phyloP scores from a whole-genome alignment of 306 rosid genomes.

The Sophora flavescens region DNA sequence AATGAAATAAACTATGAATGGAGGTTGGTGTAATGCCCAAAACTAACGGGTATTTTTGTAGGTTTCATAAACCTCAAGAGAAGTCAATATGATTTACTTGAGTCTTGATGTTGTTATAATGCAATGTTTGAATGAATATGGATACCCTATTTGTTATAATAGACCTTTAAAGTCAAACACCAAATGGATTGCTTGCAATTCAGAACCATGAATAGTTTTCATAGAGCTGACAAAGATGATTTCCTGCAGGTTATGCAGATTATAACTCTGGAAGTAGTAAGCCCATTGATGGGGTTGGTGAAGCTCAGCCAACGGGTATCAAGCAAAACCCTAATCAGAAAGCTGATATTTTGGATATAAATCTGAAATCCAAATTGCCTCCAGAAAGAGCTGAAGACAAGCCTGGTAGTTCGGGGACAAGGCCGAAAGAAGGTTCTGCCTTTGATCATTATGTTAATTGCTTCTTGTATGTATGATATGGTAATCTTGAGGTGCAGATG shows the following conservation, averaged over 20 bases:
- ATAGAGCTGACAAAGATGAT: conserved; percentile 40
- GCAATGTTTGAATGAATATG: conserved; percentile 8
- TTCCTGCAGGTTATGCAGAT: conserved; percentile 53
- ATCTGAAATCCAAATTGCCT: conserved; percentile 43
- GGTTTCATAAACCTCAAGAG: conserved; percentile 10
- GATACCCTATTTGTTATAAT: conserved; percentile 13
- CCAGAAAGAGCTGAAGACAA: conserved; percentile 68
- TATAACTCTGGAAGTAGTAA: conserved; percentile 50
- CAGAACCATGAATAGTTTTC: conserved; percentile 29
- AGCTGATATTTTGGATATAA: conserved; percentile 41
- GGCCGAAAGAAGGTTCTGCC: conserved; percentile 89
- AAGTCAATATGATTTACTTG: not conserved
- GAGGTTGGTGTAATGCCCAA: conserved; percentile 3
- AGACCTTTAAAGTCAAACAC: not conserved
- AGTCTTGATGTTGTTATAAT: conserved; percentile 3
- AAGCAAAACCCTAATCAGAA: conserved; percentile 50
- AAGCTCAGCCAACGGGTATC: conserved; percentile 51
- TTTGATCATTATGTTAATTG: conserved; percentile 29
- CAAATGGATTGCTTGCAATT: conserved; percentile 16
- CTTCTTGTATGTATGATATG: conserved; percentile 18
- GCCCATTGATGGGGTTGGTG: conserved; percentile 47
- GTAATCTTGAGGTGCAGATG: conserved; percentile 30
- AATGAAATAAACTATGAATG: conserved; percentile 5
- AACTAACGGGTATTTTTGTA: conserved; percentile 13
- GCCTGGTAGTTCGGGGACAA: conserved; percentile 74